Evolutionary conservation across 2,329 filamentous ascomycete species (phyloP), one percentile per base, ranked within the genome.

Genomic region (Beauveria rudraprayagi): DNA sequence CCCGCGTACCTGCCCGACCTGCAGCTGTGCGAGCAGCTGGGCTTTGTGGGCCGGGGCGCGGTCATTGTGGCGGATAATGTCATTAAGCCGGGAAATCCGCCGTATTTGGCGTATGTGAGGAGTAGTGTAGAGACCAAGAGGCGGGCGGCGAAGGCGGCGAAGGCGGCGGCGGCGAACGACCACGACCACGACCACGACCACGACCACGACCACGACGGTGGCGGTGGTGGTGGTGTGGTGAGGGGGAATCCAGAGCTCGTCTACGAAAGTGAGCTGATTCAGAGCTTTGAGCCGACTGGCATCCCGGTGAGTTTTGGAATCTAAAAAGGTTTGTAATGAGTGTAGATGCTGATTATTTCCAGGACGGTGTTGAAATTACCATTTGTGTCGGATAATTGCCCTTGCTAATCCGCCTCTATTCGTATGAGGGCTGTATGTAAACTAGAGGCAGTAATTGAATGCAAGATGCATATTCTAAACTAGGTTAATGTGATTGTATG

Each of bases 21-120:
- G 63, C 91, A 91, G 74, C 79, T 92, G 0, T 90, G 87, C 69
- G 90, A 94, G 74, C 80, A 88, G 44, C 75, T 92, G 5, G 81
- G 80, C 0, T 70, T 93, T 41, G 77, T 94, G 3, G 77, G 76
- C 0, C 78, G 80, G 0, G 89, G 89, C 0, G 82, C 81, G 1
- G 80, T 89, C 0, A 73, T 89, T 22, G 85, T 82, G 0, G 88
- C 87, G 1, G 87, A 91, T 68, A 91, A 91, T 68, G 77, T 90
- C 57, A 83, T 90, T 67, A 84, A 83, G 68, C 87, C 87, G 1
- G 88, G 87, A 1, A 90, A 89, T 66, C 87, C 87, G 5, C 82
- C 82, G 1, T 90, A 90, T 67, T 73, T 89, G 52, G 82, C 86
- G 66, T 92, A 91, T 65, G 87, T 92, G 51, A 77, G 87, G 60